Evolutionary conservation across 345 rosid species (phyloP).

Genomic region (Citrus glauca): DNA sequence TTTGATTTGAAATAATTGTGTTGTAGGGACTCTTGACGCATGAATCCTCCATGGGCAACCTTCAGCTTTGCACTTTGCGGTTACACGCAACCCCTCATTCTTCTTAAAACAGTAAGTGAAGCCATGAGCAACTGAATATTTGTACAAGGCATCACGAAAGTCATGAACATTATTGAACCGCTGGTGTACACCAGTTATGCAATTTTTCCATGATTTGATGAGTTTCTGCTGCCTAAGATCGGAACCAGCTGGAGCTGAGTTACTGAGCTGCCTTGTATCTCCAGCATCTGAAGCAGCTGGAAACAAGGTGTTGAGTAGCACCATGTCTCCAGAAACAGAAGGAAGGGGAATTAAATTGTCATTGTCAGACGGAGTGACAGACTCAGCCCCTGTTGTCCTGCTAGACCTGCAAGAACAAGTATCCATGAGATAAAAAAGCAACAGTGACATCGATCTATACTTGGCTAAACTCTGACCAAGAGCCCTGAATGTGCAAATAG

Average conservation of each 20-base stretch:
- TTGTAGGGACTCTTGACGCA: constrained; percentile 47
- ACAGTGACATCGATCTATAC: background rate
- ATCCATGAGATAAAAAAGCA: background rate
- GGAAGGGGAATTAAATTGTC: constrained; percentile 13
- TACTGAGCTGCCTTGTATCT: background rate
- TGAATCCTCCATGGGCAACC: constrained; percentile 55
- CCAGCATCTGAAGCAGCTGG: constrained; percentile 3
- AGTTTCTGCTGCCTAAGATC: constrained; percentile 24
- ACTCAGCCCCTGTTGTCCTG: constrained; percentile 20
- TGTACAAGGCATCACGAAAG: constrained; percentile 51
- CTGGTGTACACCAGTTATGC: constrained; percentile 53
- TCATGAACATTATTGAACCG: constrained; percentile 46
- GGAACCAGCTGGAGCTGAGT: constrained; percentile 4
- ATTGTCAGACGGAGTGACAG: constrained; percentile 18
- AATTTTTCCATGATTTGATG: constrained; percentile 40
- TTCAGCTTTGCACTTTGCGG: constrained; percentile 42
- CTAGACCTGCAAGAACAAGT: constrained; percentile 25
- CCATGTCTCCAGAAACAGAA: constrained; percentile 11
- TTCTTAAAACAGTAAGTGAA: constrained; percentile 48
- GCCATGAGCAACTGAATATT: constrained; percentile 49
- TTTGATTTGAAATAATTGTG: constrained; percentile 40
- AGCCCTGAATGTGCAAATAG: constrained; percentile 3
- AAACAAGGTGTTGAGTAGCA: constrained; percentile 6
- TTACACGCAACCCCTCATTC: constrained; percentile 45
- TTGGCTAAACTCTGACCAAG: background rate